Conservation (phyloP, 1,139 yeast genomes). For the Geotrichum bryndzae region DNA sequence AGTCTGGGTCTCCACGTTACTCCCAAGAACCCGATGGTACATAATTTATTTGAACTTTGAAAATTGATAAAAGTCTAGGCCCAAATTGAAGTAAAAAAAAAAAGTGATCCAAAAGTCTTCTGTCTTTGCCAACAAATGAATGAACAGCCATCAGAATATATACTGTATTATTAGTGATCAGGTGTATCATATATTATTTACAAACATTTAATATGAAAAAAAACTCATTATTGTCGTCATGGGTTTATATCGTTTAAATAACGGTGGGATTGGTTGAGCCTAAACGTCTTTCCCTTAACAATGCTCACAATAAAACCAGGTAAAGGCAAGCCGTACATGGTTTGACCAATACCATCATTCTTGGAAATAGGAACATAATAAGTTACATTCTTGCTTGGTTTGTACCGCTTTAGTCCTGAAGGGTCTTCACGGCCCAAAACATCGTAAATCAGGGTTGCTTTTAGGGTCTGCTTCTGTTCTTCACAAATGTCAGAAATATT, state of each 20-base stretch:
- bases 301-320: slow-evolving; percentile 9
- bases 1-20: too few relatives aligned
- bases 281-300: slow-evolving; percentile 7
- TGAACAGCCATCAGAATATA: too few relatives aligned
- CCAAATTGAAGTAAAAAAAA: too few relatives aligned
- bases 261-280: slow-evolving; percentile 1
- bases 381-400: not conserved
- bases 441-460: slow-evolving; percentile 7
- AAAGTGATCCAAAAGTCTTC: too few relatives aligned
- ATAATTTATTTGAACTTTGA: too few relatives aligned
- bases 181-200: not conserved
- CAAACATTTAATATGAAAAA: not conserved
- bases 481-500: slow-evolving; percentile 9
- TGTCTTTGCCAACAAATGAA: too few relatives aligned
- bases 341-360: slow-evolving; percentile 11
- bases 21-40: too few relatives aligned
- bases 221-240: not conserved
- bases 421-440: not conserved
- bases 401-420: not conserved
- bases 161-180: too few relatives aligned
- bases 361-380: slow-evolving; percentile 12
- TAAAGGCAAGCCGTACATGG: slow-evolving; percentile 6
- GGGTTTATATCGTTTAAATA: not conserved
- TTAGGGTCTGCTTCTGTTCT: slow-evolving; percentile 4
- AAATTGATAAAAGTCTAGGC: too few relatives aligned